A percentile compares a stretch with the other conserved stretches of the same genome.
These are phyloP conservation scores for Populus tremula DNA, from an alignment of 345 rosid species.

Conservation along the genomic window DNA sequence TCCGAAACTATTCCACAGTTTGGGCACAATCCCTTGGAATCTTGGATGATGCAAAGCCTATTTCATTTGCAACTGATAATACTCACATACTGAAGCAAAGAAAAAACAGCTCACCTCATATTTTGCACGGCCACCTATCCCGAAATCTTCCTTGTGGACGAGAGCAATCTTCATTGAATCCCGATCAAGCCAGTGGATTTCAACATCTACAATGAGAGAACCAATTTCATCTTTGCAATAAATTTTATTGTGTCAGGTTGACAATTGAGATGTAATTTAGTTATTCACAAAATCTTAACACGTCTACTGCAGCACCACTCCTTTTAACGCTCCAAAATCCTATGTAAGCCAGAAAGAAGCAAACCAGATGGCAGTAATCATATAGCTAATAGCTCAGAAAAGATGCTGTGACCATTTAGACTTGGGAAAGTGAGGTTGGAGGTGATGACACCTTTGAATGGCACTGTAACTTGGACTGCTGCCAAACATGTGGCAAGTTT, in stretches of 20 bases:
- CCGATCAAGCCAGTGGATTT: constrained; percentile 53
- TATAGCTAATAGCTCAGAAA: too few relatives aligned
- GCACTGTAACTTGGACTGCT: background rate
- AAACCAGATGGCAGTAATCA: background rate
- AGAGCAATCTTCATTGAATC: constrained; percentile 45
- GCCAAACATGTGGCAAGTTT: too few relatives aligned
- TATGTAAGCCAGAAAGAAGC: background rate
- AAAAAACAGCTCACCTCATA: constrained; percentile 52
- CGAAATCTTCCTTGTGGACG: constrained; percentile 52
- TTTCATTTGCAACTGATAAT: background rate
- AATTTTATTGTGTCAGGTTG: background rate
- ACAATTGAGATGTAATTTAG: background rate
- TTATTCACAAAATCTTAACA: background rate
- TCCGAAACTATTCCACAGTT: too few relatives aligned
- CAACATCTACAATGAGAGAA: constrained; percentile 52
- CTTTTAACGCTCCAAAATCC: background rate
- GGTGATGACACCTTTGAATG: background rate
- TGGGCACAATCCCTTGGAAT: too few relatives aligned
- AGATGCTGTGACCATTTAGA: background rate
- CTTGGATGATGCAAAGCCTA: background rate
- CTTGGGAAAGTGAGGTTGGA: background rate
- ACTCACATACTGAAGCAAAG: background rate
- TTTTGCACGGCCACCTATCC: constrained; percentile 51
- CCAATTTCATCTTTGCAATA: background rate
- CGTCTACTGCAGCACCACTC: background rate